Conservation (phyloP, 1,284 basidiomycete species). For the Cerioporus squamosus region DNA sequence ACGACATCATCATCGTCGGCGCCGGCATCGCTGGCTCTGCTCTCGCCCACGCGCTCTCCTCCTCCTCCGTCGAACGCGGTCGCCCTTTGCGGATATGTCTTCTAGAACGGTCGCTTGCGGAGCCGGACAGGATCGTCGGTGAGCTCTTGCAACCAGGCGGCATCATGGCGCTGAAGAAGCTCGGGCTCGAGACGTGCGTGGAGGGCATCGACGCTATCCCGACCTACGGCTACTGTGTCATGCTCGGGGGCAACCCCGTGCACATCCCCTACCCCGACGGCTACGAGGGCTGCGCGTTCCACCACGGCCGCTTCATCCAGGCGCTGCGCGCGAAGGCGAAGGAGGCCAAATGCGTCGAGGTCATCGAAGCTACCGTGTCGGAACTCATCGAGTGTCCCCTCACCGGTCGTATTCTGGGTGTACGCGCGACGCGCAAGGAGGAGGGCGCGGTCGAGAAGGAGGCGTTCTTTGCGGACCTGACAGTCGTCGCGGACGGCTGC, state of each 20-base stretch:
- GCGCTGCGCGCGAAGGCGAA: conserved; percentile 73
- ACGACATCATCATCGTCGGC: conserved; percentile 87
- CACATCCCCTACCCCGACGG: conserved; percentile 89
- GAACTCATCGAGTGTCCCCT: conserved; percentile 69
- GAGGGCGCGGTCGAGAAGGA: conserved; percentile 49
- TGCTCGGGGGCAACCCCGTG: conserved; percentile 68
- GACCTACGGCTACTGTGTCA: conserved; percentile 88
- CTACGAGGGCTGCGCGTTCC: conserved; percentile 82
- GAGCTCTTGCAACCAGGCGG: conserved; percentile 97
- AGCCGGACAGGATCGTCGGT: conserved; percentile 97
- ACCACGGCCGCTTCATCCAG: conserved; percentile 94
- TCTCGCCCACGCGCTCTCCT: conserved; percentile 74
- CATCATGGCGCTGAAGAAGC: conserved; percentile 72
- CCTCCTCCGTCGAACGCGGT: conserved; percentile 43
- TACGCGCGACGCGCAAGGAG: conserved; percentile 53
- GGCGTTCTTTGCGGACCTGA: conserved; percentile 74
- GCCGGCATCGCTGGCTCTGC: conserved; percentile 87
- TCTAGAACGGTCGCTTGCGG: conserved; percentile 86
- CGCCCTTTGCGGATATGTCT: conserved; percentile 79
- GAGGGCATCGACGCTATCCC: conserved; percentile 90
- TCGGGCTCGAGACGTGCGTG: conserved; percentile 79
- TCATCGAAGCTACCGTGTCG: conserved; percentile 85
- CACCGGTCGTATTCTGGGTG: conserved; percentile 64
- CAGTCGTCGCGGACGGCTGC: conserved; percentile 93
- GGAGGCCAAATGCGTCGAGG: conserved; percentile 63